Evolutionary conservation across 768 basidiomycete species (phyloP).

Genomic region (Mycena maculata): DNA sequence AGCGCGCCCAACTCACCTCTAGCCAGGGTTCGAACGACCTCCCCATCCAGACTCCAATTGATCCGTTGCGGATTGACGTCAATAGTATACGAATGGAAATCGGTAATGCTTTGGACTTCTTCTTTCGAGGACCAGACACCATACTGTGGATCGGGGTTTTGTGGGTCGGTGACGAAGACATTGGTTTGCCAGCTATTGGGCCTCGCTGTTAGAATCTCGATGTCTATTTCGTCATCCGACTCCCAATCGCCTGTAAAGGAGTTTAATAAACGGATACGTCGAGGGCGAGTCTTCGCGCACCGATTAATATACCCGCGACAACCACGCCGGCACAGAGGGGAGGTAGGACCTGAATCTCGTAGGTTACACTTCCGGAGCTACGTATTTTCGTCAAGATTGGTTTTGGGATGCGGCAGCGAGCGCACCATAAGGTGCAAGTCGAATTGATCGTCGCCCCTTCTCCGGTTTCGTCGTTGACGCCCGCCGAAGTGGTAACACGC

Average conservation of each 20-base stretch:
- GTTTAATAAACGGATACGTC: background rate
- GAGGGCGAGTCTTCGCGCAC: slow-evolving; percentile 33
- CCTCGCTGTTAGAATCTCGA: slow-evolving; percentile 56
- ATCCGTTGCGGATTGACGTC: slow-evolving; percentile 54
- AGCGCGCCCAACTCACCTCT: slow-evolving; percentile 33
- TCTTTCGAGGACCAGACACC: slow-evolving; percentile 51
- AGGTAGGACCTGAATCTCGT: slow-evolving; percentile 42
- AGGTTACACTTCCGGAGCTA: slow-evolving; percentile 51
- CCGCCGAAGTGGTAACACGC: slow-evolving; percentile 35
- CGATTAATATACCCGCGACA: slow-evolving; percentile 54
- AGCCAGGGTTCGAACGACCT: slow-evolving; percentile 45
- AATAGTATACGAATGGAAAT: slow-evolving; percentile 50
- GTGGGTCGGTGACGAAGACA: slow-evolving; percentile 47
- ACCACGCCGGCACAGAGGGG: slow-evolving; percentile 51
- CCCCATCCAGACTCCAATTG: slow-evolving; percentile 54
- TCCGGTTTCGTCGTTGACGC: slow-evolving; percentile 46
- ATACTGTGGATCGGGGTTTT: slow-evolving; percentile 47
- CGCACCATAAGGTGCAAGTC: slow-evolving; percentile 47
- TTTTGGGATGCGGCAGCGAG: background rate
- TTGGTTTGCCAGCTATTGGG: slow-evolving; percentile 55
- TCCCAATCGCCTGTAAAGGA: slow-evolving; percentile 2
- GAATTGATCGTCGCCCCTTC: slow-evolving; percentile 52
- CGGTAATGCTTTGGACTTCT: slow-evolving; percentile 36
- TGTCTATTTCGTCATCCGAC: slow-evolving; percentile 54
- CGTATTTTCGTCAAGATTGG: background rate